Evolutionary conservation across 1,284 basidiomycete genomes (phyloP).

Genomic region (Boletus albobrunnescens): DNA sequence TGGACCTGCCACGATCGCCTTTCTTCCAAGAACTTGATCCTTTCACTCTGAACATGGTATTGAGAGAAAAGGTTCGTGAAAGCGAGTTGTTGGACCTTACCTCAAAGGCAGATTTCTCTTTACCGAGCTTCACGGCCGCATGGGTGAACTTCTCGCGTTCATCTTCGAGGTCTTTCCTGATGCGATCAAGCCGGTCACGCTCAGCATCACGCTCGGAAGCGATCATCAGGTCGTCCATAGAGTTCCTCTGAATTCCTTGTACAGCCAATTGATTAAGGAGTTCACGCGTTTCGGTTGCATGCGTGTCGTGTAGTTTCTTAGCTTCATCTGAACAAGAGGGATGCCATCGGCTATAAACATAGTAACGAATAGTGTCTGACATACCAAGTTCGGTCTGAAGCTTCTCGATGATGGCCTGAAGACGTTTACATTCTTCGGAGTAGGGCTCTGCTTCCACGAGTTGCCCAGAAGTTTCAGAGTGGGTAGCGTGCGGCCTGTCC

Average conservation of each 20-base stretch:
- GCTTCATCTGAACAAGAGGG: conserved; percentile 41
- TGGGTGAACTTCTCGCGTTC: conserved; percentile 67
- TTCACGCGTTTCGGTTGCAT: conserved; percentile 45
- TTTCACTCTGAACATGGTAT: conserved; percentile 48
- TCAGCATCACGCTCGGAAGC: conserved; percentile 51
- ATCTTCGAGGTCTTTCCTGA: conserved; percentile 56
- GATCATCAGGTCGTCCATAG: conserved; percentile 48
- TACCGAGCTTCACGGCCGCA: conserved; percentile 56
- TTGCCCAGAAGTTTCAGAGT: conserved; percentile 1
- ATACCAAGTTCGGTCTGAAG: conserved; percentile 59
- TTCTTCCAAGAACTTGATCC: conserved; percentile 61
- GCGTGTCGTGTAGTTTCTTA: conserved; percentile 43
- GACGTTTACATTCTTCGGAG: conserved; percentile 39
- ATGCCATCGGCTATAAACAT: conserved; percentile 4
- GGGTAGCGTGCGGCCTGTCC: conserved; percentile 17
- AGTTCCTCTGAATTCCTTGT: conserved; percentile 36
- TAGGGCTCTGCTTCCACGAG: conserved; percentile 17
- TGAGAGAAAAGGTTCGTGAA: conserved; percentile 3
- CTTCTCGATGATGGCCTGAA: conserved; percentile 45
- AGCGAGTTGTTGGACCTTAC: conserved; percentile 36
- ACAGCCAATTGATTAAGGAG: conserved; percentile 50
- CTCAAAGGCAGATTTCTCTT: conserved; percentile 66
- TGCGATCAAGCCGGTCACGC: conserved; percentile 46
- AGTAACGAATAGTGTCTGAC: conserved; percentile 13
- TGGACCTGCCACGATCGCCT: conserved; percentile 62